Evolutionary conservation across 192 early-diverging fungal species (phyloP).

Genomic region (Coemansia sp.): DNA sequence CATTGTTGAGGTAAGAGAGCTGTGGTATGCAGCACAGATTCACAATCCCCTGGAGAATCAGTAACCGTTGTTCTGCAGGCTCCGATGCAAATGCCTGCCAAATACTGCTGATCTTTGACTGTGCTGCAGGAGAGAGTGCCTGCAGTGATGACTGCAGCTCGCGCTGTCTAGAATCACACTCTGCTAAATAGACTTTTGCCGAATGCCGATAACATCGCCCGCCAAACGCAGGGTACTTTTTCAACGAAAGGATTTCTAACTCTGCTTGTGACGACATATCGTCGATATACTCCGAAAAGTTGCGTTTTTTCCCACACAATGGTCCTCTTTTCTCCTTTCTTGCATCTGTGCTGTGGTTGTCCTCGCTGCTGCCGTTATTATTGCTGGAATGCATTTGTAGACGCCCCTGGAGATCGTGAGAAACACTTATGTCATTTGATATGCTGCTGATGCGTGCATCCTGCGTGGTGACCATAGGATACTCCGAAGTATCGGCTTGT

Average conservation of each 20-base stretch:
- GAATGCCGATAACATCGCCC: constrained; percentile 57
- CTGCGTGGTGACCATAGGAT: constrained; percentile 3
- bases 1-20: constrained; percentile 76
- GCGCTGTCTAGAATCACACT: constrained; percentile 36
- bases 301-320: constrained; percentile 35
- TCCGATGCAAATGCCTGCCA: constrained; percentile 72
- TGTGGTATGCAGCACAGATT: constrained; percentile 84
- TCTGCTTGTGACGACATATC: constrained; percentile 12
- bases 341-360: not conserved
- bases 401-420: constrained; percentile 13
- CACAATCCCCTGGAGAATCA: constrained; percentile 76
- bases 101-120: constrained; percentile 66
- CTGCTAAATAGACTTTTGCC: constrained; percentile 50
- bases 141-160: constrained; percentile 60
- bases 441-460: constrained; percentile 2
- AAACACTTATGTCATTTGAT: constrained; percentile 12
- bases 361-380: not conserved
- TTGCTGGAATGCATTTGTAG: constrained; percentile 8
- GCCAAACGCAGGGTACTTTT: constrained; percentile 48
- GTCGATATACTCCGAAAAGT: constrained; percentile 25
- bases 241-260: constrained; percentile 26
- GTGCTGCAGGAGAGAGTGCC: constrained; percentile 59
- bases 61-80: constrained; percentile 61
- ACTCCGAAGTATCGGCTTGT: not conserved
- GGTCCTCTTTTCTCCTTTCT: not conserved